phyloP scores from a whole-genome alignment of 805 yeast species.

The Barnettozyma populi region DNA sequence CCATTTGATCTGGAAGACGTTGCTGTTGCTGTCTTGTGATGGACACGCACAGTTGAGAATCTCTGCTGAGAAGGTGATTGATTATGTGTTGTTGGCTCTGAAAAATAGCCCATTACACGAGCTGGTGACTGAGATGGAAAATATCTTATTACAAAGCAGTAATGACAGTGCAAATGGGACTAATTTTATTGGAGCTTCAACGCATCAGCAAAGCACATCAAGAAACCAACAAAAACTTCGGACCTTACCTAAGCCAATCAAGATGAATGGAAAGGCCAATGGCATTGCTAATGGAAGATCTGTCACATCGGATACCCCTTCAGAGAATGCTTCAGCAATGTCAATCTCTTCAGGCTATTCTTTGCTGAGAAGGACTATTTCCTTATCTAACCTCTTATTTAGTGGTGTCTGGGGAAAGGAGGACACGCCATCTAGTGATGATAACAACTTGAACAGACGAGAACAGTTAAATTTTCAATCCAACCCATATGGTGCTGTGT shows the following conservation, averaged over 20 bases:
- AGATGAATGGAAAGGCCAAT: constrained; percentile 27
- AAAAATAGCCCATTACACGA: constrained; percentile 53
- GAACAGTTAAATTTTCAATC: constrained; percentile 8
- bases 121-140: constrained; percentile 62
- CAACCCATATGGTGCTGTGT: constrained; percentile 37
- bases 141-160: constrained; percentile 46
- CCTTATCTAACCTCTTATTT: constrained; percentile 26
- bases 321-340: constrained; percentile 3
- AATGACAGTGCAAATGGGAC: constrained; percentile 8
- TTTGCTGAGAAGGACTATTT: constrained; percentile 21
- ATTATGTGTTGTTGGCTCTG: constrained; percentile 59
- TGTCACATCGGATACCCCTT: constrained; percentile 8
- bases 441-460: constrained; percentile 4
- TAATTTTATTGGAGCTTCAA: constrained; percentile 4
- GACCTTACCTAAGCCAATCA: constrained; percentile 32
- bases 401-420: constrained; percentile 23
- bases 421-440: constrained; percentile 12
- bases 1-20: constrained; percentile 81
- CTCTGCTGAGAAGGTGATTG: constrained; percentile 70
- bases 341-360: constrained; percentile 12
- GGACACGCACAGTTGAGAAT: constrained; percentile 78
- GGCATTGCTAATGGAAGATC: constrained; percentile 12
- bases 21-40: constrained; percentile 77
- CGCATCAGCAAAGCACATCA: constrained; percentile 19
- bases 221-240: constrained; percentile 25